Percentiles rank a stretch among this genome's conserved stretches.
phyloP scores from a whole-genome alignment of 108 stramenopile species.

The Nitzschia palea region DNA sequence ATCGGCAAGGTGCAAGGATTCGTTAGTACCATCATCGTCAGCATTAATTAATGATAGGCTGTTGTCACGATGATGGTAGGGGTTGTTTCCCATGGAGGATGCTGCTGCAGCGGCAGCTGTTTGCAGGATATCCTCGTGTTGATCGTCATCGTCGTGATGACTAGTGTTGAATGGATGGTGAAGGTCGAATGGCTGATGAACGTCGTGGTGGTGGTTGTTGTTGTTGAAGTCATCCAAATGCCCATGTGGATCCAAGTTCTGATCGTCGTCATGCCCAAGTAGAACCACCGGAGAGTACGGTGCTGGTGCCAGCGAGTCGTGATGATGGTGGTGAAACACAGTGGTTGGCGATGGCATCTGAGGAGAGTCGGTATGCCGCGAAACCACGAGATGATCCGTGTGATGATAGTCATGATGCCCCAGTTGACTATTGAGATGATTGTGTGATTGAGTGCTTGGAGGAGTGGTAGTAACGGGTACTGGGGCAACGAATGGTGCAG shows the following conservation, averaged over 20 bases:
- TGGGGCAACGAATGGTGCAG: slow-evolving; percentile 2
- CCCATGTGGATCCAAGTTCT: neutral
- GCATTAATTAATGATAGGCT: neutral
- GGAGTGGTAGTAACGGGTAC: slow-evolving; percentile 14
- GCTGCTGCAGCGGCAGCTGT: slow-evolving; percentile 4
- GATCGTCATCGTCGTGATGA: neutral
- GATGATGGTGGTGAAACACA: neutral
- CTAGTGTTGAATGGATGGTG: neutral
- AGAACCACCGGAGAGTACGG: slow-evolving; percentile 10
- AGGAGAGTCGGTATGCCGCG: neutral
- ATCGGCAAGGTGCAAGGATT: neutral
- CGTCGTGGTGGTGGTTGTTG: neutral
- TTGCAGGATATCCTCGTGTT: neutral
- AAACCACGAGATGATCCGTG: neutral
- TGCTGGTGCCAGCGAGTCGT: neutral
- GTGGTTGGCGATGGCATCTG: neutral
- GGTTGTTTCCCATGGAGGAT: neutral
- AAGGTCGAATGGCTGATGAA: neutral
- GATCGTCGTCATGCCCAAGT: neutral
- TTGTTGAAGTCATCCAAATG: slow-evolving; percentile 1
- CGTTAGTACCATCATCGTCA: slow-evolving; percentile 4
- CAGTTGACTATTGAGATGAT: neutral
- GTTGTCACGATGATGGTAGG: slow-evolving; percentile 7
- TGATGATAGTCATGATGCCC: neutral
- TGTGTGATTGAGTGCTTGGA: neutral